Base-by-base conservation (phyloP, 345 rosid species). In the Citrus sinensis region DNA sequence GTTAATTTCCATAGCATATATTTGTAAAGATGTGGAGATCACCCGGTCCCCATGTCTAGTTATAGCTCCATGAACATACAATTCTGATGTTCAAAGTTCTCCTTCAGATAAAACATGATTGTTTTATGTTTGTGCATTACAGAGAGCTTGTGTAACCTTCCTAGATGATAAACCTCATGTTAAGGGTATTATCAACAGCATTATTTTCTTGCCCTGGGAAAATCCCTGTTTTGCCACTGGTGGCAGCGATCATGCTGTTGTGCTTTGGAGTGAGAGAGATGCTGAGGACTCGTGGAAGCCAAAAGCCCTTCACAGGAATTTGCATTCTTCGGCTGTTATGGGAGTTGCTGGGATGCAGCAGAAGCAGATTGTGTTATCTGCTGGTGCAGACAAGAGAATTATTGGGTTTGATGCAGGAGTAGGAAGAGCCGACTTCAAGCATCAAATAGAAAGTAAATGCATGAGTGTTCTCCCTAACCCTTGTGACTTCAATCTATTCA, bases 401-500 rank as follows among this genome's bases (percentile, higher is more conserved):
- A 77, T 88, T 30, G 99, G 97, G 76, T 95, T 89, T 74, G 97
- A 95, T 82, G 89, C 85, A 70, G 87, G 86, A 49, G 84, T 76
- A 27, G 93, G 96, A 78, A 87, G 93, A 85, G 90, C 89, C 35
- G 92, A 87, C 63, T 93, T 85, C 86, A 92, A 79, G 84, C 92
- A 93, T 88, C 96, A 91, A 78, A 85, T 93, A 60, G 98, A 95
- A 14, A 90, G 88, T 83, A 95, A 93, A 85, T 95, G 99, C 90
- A 92, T 95, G 99, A 93, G 98, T 60, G 92, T 93, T 55, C 88
- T 91, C 75, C 91, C 99, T 60, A 93, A 95, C 76, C 99, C 99
- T 25, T 85, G 96, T 8, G 99, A 95, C 84, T 92, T 91, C 88
- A 93, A 93, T 84, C 90, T 95, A 16, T 95, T 93, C 81, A 91